Percentiles rank a stretch among this genome's conserved stretches.
Conservation (phyloP, 768 basidiomycete species). For the Pluteus cervinus region DNA sequence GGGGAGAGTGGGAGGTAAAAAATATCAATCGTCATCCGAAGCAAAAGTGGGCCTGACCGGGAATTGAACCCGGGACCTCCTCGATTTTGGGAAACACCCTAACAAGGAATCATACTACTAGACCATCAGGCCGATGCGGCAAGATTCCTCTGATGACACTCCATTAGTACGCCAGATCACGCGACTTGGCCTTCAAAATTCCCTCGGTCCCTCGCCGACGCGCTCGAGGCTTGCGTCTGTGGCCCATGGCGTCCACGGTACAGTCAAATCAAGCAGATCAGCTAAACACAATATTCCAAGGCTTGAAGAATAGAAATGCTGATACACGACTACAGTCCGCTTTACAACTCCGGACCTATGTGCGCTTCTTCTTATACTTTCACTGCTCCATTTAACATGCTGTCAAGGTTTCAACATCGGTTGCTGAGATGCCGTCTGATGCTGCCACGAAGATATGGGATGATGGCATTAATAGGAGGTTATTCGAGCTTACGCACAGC, state of each 20-base stretch:
- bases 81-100: conserved; percentile 39
- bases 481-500: conserved; percentile 83
- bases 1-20: background rate
- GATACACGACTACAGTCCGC: conserved; percentile 68
- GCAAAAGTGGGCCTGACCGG: conserved; percentile 51
- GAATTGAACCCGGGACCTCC: conserved; percentile 81
- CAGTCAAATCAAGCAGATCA: conserved; percentile 55
- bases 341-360: conserved; percentile 68
- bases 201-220: too few species aligned
- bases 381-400: conserved; percentile 10
- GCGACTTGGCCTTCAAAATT: too few species aligned
- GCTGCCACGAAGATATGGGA: conserved; percentile 81
- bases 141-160: too few species aligned
- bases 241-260: conserved; percentile 64
- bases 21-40: background rate
- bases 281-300: conserved; percentile 61
- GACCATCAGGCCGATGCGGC: conserved; percentile 49
- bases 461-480: conserved; percentile 69
- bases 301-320: conserved; percentile 55
- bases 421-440: conserved; percentile 79
- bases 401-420: conserved; percentile 59
- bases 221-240: too few species aligned
- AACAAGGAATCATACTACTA: conserved; percentile 66
- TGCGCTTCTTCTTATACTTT: conserved; percentile 26
- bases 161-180: too few species aligned